Conservation (phyloP, 2,329 filamentous ascomycete genomes). For the Aschersonia sp. region DNA sequence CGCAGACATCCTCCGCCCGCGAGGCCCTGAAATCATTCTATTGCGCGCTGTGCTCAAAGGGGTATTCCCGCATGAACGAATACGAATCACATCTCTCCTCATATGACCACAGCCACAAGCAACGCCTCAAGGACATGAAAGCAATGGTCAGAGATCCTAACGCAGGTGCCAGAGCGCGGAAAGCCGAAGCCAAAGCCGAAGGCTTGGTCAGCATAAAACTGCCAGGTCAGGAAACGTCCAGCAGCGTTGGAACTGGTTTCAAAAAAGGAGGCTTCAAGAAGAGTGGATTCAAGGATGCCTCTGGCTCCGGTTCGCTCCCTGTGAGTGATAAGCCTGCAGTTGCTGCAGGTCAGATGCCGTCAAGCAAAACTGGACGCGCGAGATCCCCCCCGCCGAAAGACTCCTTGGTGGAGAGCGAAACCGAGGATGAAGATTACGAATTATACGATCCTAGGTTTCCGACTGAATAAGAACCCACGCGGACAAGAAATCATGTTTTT, state of each 20-base stretch:
- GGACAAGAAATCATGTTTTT: too few species aligned
- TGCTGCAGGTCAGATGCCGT: background rate
- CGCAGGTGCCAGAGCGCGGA: slow-evolving; percentile 49
- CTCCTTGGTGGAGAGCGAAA: slow-evolving; percentile 39
- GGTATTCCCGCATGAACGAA: slow-evolving; percentile 89
- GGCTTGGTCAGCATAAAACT: slow-evolving; percentile 56
- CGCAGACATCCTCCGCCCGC: slow-evolving; percentile 50
- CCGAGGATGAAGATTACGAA: slow-evolving; percentile 58
- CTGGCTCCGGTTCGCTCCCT: slow-evolving; percentile 36
- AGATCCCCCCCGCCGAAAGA: slow-evolving; percentile 10
- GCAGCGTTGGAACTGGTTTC: slow-evolving; percentile 30
- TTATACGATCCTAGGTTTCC: slow-evolving; percentile 48
- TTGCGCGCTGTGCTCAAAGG: slow-evolving; percentile 81
- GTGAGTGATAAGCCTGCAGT: background rate
- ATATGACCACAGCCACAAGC: slow-evolving; percentile 92
- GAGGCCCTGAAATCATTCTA: slow-evolving; percentile 71
- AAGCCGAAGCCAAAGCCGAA: slow-evolving; percentile 56
- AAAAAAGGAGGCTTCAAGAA: slow-evolving; percentile 69
- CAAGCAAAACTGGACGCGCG: slow-evolving; percentile 10
- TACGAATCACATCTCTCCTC: slow-evolving; percentile 89
- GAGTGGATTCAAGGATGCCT: slow-evolving; percentile 68
- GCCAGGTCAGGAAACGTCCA: slow-evolving; percentile 17
- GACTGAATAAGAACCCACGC: slow-evolving; percentile 33
- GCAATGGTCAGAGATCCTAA: slow-evolving; percentile 62
- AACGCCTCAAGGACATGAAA: slow-evolving; percentile 79